phyloP scores from a whole-genome alignment of 768 basidiomycete genomes.

The Auriculariales sp. region DNA sequence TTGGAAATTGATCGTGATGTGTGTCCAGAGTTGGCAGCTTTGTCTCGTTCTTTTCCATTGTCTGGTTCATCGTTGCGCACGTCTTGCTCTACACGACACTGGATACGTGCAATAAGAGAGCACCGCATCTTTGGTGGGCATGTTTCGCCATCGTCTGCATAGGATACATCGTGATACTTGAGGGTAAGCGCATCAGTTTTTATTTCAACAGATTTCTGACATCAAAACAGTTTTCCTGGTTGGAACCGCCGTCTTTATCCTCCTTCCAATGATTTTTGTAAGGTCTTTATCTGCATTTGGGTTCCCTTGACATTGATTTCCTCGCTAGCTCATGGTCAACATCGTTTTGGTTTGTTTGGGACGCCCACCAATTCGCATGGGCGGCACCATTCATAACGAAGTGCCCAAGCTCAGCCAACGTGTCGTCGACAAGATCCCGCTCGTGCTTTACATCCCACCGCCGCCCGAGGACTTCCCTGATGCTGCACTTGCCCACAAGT shows the following conservation, averaged over 20 bases:
- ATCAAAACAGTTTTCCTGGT: constrained; percentile 39
- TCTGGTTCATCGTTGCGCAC: constrained; percentile 74
- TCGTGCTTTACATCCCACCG: constrained; percentile 75
- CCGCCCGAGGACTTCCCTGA: constrained; percentile 39
- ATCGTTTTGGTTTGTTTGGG: constrained; percentile 67
- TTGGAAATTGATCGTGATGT: not conserved
- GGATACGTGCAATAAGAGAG: constrained; percentile 51
- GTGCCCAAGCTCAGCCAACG: constrained; percentile 59
- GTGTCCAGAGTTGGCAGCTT: constrained; percentile 40
- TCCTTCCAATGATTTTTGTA: constrained; percentile 69
- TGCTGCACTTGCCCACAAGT: constrained; percentile 37
- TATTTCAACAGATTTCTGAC: not conserved
- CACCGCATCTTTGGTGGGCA: constrained; percentile 82
- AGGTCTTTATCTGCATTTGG: constrained; percentile 16
- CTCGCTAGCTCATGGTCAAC: constrained; percentile 56
- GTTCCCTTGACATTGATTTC: not conserved
- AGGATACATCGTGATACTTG: constrained; percentile 58
- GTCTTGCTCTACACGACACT: constrained; percentile 67
- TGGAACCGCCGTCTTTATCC: constrained; percentile 60
- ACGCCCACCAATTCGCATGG: constrained; percentile 64
- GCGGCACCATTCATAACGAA: constrained; percentile 60
- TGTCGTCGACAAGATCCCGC: constrained; percentile 63
- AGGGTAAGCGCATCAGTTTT: constrained; percentile 14
- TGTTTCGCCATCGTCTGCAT: constrained; percentile 67
- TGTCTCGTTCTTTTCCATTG: constrained; percentile 55